A percentile compares a stretch with the other conserved stretches of the same genome.
Conservation (phyloP, 2,329 filamentous ascomycete species). For the Penicillium sp. region DNA sequence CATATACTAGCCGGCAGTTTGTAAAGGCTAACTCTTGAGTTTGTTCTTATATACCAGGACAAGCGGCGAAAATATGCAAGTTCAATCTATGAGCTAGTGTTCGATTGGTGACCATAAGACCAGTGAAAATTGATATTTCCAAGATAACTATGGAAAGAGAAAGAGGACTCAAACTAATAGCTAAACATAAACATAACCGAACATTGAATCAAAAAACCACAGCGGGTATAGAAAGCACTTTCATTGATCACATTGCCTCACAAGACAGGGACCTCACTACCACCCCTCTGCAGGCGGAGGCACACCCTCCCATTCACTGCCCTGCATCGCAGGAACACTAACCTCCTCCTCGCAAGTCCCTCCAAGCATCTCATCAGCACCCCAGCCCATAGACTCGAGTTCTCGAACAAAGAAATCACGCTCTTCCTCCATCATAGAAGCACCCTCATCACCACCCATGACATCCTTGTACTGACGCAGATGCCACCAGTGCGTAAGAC, state of each 20-base stretch:
- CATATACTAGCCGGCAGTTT: too few relatives aligned
- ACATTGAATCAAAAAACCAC: background rate
- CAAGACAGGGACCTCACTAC: constrained; percentile 4
- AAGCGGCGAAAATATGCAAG: too few relatives aligned
- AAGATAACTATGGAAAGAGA: background rate
- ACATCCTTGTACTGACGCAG: constrained; percentile 75
- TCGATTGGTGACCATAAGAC: background rate
- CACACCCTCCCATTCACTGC: constrained; percentile 37
- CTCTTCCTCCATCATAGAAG: constrained; percentile 64
- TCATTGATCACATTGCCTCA: constrained; percentile 7
- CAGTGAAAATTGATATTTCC: background rate
- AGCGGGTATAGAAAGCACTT: constrained; percentile 1
- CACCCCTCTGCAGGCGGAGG: constrained; percentile 37
- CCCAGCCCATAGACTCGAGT: constrained; percentile 66
- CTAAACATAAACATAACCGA: background rate
- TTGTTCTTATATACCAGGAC: background rate
- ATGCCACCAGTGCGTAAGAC: constrained; percentile 93
- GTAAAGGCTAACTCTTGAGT: too few relatives aligned
- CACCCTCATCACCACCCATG: constrained; percentile 54
- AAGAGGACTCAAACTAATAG: background rate
- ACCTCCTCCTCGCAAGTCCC: constrained; percentile 13
- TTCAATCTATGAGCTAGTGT: too few relatives aligned
- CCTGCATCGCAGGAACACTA: constrained; percentile 3
- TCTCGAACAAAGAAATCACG: constrained; percentile 77
- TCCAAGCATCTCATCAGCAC: constrained; percentile 35